Percentiles rank a stretch among this genome's conserved stretches.
Conservation (phyloP, 192 early-diverging fungal genomes). For the Cladochytrium replicatum region DNA sequence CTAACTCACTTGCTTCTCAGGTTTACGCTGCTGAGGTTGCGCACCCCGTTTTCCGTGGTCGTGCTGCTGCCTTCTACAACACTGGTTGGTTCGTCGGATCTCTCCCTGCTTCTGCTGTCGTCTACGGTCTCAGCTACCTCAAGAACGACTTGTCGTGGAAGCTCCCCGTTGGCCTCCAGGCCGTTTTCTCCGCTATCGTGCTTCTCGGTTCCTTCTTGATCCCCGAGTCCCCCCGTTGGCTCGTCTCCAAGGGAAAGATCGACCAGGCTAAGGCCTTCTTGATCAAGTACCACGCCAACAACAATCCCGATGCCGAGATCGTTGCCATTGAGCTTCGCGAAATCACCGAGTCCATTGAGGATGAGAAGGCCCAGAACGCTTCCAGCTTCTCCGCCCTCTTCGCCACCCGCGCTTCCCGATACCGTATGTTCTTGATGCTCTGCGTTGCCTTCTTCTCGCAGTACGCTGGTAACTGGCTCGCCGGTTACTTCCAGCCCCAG, state of each 20-base stretch:
- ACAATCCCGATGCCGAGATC: constrained; percentile 25
- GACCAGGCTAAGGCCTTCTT: constrained; percentile 64
- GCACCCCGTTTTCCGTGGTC: constrained; percentile 27
- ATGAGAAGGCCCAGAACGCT: constrained; percentile 8
- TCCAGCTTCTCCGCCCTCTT: constrained; percentile 17
- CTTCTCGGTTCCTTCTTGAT: constrained; percentile 45
- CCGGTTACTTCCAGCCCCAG: constrained; percentile 5
- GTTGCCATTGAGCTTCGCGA: constrained; percentile 36
- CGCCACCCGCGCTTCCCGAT: constrained; percentile 6
- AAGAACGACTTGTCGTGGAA: constrained; percentile 40
- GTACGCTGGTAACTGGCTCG: constrained; percentile 24
- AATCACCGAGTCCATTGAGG: constrained; percentile 1
- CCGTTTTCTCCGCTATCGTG: constrained; percentile 37
- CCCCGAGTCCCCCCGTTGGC: constrained; percentile 77
- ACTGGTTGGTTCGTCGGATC: constrained; percentile 28
- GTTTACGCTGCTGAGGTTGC: constrained; percentile 26
- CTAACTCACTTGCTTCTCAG: too few relatives aligned
- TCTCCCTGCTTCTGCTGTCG: constrained; percentile 14
- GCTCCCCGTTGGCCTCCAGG: constrained; percentile 42
- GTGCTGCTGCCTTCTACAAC: constrained; percentile 29
- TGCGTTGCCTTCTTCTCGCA: constrained; percentile 31
- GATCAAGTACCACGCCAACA: constrained; percentile 54
- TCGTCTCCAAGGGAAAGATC: constrained; percentile 51
- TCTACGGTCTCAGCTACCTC: constrained; percentile 3
- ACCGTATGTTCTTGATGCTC: constrained; percentile 13